Base-by-base conservation (phyloP, 148 eudicot species). In the Selenicereus undatus region DNA sequence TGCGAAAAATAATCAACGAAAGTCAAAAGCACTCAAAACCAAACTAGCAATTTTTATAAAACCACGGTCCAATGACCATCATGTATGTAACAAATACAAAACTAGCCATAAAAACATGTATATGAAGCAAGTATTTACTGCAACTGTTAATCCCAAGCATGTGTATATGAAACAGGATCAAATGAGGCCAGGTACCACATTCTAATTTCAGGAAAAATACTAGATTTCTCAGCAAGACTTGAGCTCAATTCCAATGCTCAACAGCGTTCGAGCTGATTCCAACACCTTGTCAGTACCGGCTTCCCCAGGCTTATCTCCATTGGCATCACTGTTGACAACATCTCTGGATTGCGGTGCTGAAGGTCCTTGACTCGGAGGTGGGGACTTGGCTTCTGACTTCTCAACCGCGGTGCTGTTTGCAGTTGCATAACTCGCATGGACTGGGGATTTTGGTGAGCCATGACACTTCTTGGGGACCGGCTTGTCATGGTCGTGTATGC, bases 401-500 rank as follows among this genome's bases (percentile, higher is more conserved):
- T 76, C 79, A 11, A 11, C 26, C 30, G 83, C 85, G 54, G 68
- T 64, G 72, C 54, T 79, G 83, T 78, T 82, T 77, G 85, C 73
- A 27, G 88, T 83, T 75, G 75, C 83, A 50, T 69, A 81, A 27
- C 88, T 83, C 77, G 75, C 83, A 50, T 69, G 83, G 79, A 79
- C 50, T 71, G 79, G 56, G 72, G 84, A 79, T 5, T 60, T 76
- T 26, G 88, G 89, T 60, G 82, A 83, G 75, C 82, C 83, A 26
- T 89, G 85, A 43, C 82, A 82, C 78, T 89, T 92, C 86, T 90
- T 92, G 18, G 90, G 91, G 69, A 87, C 87, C 11, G 98, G 98
- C 87, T 82, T 82, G 50, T 91, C 95, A 50, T 94, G 98, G 82
- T 92, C 93, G 65, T 94, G 98, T 64, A 85, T 78, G 51, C 98